Conservation (phyloP, 305 asterid genomes). For the Fraxinus latifolia region DNA sequence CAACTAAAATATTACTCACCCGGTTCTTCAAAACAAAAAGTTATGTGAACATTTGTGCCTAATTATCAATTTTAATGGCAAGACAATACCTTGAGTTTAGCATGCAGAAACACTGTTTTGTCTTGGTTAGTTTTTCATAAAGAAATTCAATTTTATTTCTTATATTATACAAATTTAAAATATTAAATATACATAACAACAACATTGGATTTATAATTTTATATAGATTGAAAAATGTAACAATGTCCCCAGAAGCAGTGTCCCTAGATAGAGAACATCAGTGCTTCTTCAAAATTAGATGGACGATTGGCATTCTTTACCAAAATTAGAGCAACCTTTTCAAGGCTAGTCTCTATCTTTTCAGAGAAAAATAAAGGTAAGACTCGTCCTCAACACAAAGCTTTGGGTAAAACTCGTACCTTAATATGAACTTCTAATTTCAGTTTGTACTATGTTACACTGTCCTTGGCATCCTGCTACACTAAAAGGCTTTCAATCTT, state of each 20-base stretch:
- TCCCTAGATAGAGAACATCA: not conserved
- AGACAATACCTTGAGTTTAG: no score
- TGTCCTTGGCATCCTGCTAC: constrained; percentile 35
- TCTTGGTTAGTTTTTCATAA: no score
- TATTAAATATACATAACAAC: not conserved
- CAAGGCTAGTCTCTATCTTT: constrained; percentile 4
- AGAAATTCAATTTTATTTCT: no score
- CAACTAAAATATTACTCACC: no score
- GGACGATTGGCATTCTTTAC: not conserved
- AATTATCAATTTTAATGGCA: no score
- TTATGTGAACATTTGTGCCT: no score
- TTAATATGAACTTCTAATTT: constrained; percentile 30
- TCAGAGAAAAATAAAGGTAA: constrained; percentile 17
- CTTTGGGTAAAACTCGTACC: not conserved
- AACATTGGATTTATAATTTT: no score
- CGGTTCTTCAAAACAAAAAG: no score
- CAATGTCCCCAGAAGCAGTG: no score
- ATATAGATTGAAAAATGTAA: not conserved
- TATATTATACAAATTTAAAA: no score
- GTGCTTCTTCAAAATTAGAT: not conserved
- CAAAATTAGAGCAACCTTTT: no score
- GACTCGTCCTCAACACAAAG: constrained; percentile 12
- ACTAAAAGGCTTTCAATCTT: constrained; percentile 27
- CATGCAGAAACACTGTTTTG: no score
- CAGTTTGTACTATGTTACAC: constrained; percentile 37